These are phyloP conservation scores for Tuber indicum DNA, from an alignment of 495 filamentous ascomycete species.

Conservation along the genomic window DNA sequence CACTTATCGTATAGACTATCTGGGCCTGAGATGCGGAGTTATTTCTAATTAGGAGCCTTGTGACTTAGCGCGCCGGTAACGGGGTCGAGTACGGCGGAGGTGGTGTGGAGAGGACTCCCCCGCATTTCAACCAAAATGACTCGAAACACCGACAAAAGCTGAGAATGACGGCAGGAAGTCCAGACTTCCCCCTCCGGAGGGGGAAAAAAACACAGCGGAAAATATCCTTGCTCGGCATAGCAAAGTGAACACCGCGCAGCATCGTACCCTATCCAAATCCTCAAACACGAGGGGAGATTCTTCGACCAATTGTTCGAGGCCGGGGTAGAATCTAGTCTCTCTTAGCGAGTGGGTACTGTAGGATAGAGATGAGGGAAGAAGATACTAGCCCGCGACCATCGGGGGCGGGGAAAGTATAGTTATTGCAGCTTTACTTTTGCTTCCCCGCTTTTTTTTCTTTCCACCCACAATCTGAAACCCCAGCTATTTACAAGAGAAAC, in stretches of 20 bases:
- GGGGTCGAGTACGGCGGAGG: neutral
- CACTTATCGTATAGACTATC: neutral
- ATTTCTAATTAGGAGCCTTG: neutral
- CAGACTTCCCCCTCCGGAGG: neutral
- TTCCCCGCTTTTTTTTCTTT: neutral
- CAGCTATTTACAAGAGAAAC: neutral
- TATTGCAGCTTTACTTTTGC: neutral
- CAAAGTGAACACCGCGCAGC: too few species aligned
- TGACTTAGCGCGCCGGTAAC: neutral
- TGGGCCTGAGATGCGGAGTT: neutral
- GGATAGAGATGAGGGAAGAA: neutral
- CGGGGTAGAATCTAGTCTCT: neutral
- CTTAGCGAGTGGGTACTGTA: neutral
- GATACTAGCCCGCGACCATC: neutral
- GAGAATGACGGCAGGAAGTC: neutral
- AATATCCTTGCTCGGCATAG: neutral
- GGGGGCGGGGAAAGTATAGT: neutral
- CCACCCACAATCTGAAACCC: neutral
- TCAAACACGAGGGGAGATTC: too few species aligned
- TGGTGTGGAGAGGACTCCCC: neutral
- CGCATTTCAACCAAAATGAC: neutral
- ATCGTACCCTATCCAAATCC: too few species aligned
- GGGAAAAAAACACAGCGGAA: neutral
- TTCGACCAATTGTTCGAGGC: neutral
- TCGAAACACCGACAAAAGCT: neutral